Base-by-base conservation (phyloP, 179 eudicot genomes). In the Vitellaria paradoxa region DNA sequence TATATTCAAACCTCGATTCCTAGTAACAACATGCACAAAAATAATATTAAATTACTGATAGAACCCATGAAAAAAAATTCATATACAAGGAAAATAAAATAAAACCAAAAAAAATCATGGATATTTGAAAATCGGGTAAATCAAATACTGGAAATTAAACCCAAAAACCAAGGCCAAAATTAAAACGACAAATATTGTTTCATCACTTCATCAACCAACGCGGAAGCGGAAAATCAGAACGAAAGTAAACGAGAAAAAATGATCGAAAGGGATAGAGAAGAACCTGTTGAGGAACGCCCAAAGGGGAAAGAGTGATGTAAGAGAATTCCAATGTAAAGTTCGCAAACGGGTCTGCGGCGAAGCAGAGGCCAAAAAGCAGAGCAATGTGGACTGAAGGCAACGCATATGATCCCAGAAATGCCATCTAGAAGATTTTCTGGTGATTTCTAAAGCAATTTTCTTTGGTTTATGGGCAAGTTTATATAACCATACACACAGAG, bases 271-370 rank as follows among this genome's bases (percentile, higher is more conserved):
- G 10, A 55, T 42, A 55, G 74, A 72, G 47, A 40, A 20, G 23
- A 65, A 93, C 98, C 97, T 89, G 92, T 74, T 92, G 97, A 73
- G 90, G 83, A 70, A 88, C 85, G 66, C 95, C 98, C 77, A 93
- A 85, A 50, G 98, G 95, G 78, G 97, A 90, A 53, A 84, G 87
- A 52, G 89, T 89, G 71, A 88, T 88, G 83, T 92, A 93, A 77
- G 98, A 83, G 77, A 84, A 81, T 63, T 82, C 87, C 73, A 93
- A 86, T 3, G 80, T 52, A 55, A 72, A 84, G 68, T 79, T 21
- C 21, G 52, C 82, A 72, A 49, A 78, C 9, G 91, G 91, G 77
- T 91, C 97, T 2, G 59, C 91, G 23, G 83, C 82, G 6, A 85
- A 89, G 75, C 90, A 85, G 53, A 80, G 66, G 3, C 68, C 81